Base-by-base conservation (phyloP, 176 grass and related monocot genomes). In the Zizania latifolia region DNA sequence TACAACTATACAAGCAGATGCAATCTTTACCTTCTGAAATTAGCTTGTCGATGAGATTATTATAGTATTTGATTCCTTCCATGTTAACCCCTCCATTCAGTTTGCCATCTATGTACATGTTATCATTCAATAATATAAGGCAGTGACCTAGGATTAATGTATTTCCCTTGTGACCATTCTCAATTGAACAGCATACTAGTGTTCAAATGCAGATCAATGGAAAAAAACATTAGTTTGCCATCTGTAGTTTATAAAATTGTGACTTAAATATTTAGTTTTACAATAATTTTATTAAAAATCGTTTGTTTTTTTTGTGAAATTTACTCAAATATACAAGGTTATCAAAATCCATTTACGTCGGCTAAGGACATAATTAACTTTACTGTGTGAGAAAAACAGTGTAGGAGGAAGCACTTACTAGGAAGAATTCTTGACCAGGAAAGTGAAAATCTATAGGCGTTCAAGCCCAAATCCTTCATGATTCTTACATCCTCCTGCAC, bases 11-110 rank as follows among this genome's bases (percentile, higher is more conserved):
- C n/a, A n/a, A n/a, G n/a, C n/a, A n/a, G n/a, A n/a, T 37, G 15
- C 13, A 43, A 32, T 4, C 19, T 57, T 38, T 78, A 93, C 90
- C 90, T 80, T 97, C 61, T 43, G 73, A 85, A 83, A 92, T 84
- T 58, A 93, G 91, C 26, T 89, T 83, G 31, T 97, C 59, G 26
- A 93, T 93, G 65, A 97, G 81, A 30, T 89, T 83, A 54, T 87
- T 92, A 75, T 93, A 97, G 72, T 97, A 97, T n/a, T 81, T 85
- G 57, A 93, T 87, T 31, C 90, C 94, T 83, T 97, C 84, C 63
- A 67, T 81, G 43, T 91, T 92, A 53, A 97, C 36, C 40, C 86
- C 86, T 78, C 88, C 84, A 32, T 75, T 91, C 62, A 87, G 15
- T 79, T 82, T 93, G 71, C 94, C 90, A 64, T 83, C 94, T 97